Conservation (phyloP, 805 yeast genomes). For the Wickerhamiella occidentalis region DNA sequence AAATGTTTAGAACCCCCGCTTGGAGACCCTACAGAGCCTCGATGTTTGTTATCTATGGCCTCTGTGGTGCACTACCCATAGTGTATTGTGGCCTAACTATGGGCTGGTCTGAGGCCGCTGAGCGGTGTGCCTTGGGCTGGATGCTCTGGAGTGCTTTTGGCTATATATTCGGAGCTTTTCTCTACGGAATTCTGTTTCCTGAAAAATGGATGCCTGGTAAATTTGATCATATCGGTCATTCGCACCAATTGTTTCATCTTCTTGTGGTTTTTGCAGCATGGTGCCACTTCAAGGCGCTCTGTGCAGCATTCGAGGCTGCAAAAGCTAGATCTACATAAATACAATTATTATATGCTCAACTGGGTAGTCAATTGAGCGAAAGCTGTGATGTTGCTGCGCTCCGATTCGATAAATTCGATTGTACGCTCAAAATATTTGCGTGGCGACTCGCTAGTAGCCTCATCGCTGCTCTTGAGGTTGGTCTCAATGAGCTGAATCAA, state of each 20-base stretch:
- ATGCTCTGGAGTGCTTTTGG: slow-evolving; percentile 57
- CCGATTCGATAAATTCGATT: slow-evolving; percentile 53
- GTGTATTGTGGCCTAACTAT: slow-evolving; percentile 37
- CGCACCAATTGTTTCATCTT: slow-evolving; percentile 76
- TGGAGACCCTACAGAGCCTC: slow-evolving; percentile 70
- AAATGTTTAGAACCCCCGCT: slow-evolving; percentile 51
- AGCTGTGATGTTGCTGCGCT: slow-evolving; percentile 58
- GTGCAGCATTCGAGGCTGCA: slow-evolving; percentile 37
- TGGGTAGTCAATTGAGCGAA: slow-evolving; percentile 13
- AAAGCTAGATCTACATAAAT: slow-evolving; percentile 4
- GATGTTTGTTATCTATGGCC: slow-evolving; percentile 70
- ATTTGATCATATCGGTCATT: slow-evolving; percentile 62
- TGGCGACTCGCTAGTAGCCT: slow-evolving; percentile 31
- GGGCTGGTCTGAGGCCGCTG: slow-evolving; percentile 39
- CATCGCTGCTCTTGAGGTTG: slow-evolving; percentile 27
- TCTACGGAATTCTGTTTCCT: slow-evolving; percentile 71
- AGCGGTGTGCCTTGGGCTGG: slow-evolving; percentile 48
- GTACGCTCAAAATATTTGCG: slow-evolving; percentile 58
- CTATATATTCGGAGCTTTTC: slow-evolving; percentile 65
- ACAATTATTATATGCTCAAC: not conserved
- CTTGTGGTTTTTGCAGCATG: slow-evolving; percentile 64
- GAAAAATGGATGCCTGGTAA: slow-evolving; percentile 53
- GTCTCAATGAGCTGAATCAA: slow-evolving; percentile 60
- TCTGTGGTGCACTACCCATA: slow-evolving; percentile 65
- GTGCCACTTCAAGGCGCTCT: slow-evolving; percentile 57